Evolutionary conservation across 345 rosid genomes (phyloP).

Genomic region (Psidium friedrichsthalianum): DNA sequence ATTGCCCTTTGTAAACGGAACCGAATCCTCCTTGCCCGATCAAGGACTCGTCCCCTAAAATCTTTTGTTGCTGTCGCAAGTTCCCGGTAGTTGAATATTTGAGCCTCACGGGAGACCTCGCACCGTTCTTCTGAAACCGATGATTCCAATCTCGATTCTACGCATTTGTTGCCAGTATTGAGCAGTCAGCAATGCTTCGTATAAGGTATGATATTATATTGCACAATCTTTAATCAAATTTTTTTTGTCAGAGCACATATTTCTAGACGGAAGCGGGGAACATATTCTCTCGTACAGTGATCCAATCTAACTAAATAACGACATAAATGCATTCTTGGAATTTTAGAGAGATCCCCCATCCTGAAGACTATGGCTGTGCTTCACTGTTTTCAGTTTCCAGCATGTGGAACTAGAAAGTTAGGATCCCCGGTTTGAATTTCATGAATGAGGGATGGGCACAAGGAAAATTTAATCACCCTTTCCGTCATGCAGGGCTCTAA

Average conservation of each 20-base stretch:
- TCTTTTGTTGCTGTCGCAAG: constrained; percentile 52
- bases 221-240: background rate
- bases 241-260: background rate
- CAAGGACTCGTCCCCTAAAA: constrained; percentile 28
- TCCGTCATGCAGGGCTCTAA: background rate
- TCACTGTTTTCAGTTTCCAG: background rate
- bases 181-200: background rate
- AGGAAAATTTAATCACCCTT: background rate
- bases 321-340: background rate
- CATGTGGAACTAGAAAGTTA: background rate
- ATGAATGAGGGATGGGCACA: background rate
- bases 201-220: background rate
- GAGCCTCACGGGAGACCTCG: background rate
- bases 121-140: background rate
- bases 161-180: background rate
- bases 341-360: background rate
- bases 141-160: constrained; percentile 2
- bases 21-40: constrained; percentile 88
- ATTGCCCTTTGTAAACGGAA: constrained; percentile 43
- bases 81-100: constrained; percentile 38
- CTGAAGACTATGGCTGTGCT: background rate
- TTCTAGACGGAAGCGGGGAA: background rate
- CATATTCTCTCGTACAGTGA: background rate
- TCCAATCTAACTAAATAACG: background rate
- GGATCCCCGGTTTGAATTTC: background rate